A percentile compares a stretch with the other conserved stretches of the same genome.
Evolutionary conservation across 495 filamentous ascomycete genomes (phyloP).

Genomic region (Hypoxylon trugodes): DNA sequence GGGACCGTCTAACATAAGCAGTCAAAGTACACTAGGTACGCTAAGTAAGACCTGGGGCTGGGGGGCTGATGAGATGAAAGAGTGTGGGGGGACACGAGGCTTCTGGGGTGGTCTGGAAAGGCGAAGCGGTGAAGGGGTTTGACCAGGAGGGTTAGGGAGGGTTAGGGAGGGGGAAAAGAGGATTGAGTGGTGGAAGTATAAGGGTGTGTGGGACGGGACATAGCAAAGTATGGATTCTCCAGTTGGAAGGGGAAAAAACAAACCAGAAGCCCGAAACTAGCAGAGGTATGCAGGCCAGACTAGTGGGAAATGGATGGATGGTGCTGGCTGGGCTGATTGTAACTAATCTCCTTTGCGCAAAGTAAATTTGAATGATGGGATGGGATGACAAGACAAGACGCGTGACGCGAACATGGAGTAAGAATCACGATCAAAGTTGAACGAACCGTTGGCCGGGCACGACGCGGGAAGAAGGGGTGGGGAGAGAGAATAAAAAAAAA

Average conservation of each 20-base stretch:
- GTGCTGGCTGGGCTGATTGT: background rate
- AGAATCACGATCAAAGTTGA: conserved; percentile 12
- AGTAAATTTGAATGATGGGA: conserved; percentile 17
- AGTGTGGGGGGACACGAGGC: conserved; percentile 40
- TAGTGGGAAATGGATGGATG: conserved; percentile 19
- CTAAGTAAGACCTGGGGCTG: conserved; percentile 32
- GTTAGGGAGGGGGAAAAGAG: conserved; percentile 6
- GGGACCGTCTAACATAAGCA: conserved; percentile 41
- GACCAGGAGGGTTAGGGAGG: conserved; percentile 5
- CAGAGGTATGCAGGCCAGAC: conserved; percentile 34
- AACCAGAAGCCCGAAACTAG: conserved; percentile 17
- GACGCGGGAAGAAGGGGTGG: conserved; percentile 9
- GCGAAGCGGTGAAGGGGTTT: conserved; percentile 39
- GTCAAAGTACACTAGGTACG: too few species aligned
- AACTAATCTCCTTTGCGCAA: conserved; percentile 9
- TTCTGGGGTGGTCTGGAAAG: conserved; percentile 38
- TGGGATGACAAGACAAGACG: conserved; percentile 19
- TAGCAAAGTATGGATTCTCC: background rate
- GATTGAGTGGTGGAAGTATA: conserved; percentile 14
- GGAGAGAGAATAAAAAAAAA: conserved; percentile 1
- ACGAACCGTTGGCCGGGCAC: background rate
- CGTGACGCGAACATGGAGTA: conserved; percentile 14
- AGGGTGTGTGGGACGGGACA: conserved; percentile 34
- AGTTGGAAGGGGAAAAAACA: conserved; percentile 23
- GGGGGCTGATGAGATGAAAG: conserved; percentile 35